phyloP scores from a whole-genome alignment of 2,329 filamentous ascomycete genomes.

The Bipolaris cookei region DNA sequence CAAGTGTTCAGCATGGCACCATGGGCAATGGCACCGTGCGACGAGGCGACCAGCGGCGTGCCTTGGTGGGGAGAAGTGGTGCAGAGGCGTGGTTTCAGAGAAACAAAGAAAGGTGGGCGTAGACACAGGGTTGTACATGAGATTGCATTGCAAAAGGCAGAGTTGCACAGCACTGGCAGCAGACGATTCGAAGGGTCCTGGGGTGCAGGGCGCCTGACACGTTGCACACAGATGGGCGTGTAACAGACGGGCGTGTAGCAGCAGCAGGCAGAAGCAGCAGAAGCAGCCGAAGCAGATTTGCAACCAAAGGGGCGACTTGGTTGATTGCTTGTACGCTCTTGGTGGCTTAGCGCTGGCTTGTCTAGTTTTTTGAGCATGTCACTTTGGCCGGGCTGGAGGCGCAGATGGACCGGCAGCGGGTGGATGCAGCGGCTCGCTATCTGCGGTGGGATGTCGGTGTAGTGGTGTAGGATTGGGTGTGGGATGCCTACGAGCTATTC shows the following conservation, averaged over 20 bases:
- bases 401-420: background rate
- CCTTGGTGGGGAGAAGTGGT: slow-evolving; percentile 8
- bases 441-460: slow-evolving; percentile 1
- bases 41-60: background rate
- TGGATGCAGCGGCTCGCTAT: background rate
- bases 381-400: slow-evolving; percentile 6
- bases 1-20: background rate
- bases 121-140: slow-evolving; percentile 4
- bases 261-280: too few relatives aligned
- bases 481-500: slow-evolving; percentile 2
- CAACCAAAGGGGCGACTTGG: too few relatives aligned
- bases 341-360: background rate
- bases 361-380: background rate
- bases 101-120: slow-evolving; percentile 2
- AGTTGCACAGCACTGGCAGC: slow-evolving; percentile 36
- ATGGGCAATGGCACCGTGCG: background rate
- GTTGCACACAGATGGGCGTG: background rate
- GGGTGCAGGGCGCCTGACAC: slow-evolving; percentile 34
- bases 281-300: too few relatives aligned
- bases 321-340: too few relatives aligned
- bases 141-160: slow-evolving; percentile 23
- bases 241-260: background rate
- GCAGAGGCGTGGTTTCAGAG: slow-evolving; percentile 16
- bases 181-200: slow-evolving; percentile 35
- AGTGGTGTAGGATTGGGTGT: background rate